These are phyloP conservation scores for Thoreauomyces humboldtii DNA, from an alignment of 192 early-diverging fungal genomes.

Conservation along the genomic window DNA sequence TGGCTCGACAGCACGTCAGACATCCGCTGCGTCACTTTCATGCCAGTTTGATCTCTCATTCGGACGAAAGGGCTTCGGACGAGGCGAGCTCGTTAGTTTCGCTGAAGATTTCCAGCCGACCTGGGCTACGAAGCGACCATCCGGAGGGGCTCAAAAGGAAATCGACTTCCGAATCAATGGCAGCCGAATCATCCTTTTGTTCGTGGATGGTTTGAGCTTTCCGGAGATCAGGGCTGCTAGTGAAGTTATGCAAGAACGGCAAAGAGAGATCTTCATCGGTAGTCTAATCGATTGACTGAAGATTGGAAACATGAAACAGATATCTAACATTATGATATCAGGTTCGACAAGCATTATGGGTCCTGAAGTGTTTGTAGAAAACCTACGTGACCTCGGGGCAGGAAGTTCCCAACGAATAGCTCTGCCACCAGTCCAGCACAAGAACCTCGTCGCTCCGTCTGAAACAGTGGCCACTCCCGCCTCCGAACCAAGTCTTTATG, in stretches of 20 bases:
- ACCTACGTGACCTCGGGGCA: slow-evolving; percentile 44
- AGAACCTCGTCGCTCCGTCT: background rate
- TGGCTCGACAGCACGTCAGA: slow-evolving; percentile 4
- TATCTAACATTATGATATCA: slow-evolving; percentile 13
- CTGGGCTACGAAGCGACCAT: slow-evolving; percentile 32
- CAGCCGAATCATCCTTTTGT: slow-evolving; percentile 66
- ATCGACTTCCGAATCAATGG: slow-evolving; percentile 45
- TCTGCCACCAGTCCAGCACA: background rate
- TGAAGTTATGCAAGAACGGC: slow-evolving; percentile 60
- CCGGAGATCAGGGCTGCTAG: slow-evolving; percentile 72
- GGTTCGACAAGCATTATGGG: slow-evolving; percentile 73
- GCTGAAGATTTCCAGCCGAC: slow-evolving; percentile 16
- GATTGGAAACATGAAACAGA: background rate
- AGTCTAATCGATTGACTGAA: background rate
- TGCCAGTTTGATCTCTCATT: too few relatives aligned
- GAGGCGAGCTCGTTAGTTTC: slow-evolving; percentile 11
- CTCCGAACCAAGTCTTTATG: too few relatives aligned
- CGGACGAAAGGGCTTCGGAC: slow-evolving; percentile 3
- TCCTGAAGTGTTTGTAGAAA: slow-evolving; percentile 62
- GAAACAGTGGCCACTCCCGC: background rate
- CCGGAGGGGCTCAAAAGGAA: background rate
- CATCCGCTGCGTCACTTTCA: too few relatives aligned
- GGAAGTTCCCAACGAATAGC: background rate
- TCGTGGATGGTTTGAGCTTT: slow-evolving; percentile 75
- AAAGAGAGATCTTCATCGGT: slow-evolving; percentile 74